phyloP scores from a whole-genome alignment of 495 filamentous ascomycete species.

The Neurospora hispaniola region DNA sequence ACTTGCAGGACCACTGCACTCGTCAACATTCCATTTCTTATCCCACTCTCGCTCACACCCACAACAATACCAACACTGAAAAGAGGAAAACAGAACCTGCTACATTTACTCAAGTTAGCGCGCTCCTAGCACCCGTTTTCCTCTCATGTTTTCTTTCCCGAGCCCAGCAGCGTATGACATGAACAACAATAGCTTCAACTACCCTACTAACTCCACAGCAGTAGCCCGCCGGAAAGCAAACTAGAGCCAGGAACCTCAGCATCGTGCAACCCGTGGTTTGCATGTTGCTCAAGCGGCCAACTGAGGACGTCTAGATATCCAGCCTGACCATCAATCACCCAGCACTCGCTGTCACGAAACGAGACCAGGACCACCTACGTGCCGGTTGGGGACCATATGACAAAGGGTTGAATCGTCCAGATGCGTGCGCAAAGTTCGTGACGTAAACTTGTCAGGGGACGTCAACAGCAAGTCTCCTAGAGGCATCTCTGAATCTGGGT shows the following conservation, averaged over 20 bases:
- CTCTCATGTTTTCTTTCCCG: not conserved
- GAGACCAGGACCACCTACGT: not conserved
- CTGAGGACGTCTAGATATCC: not conserved
- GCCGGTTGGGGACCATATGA: not conserved
- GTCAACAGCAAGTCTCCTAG: not conserved
- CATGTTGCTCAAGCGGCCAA: not conserved
- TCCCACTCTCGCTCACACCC: slow-evolving; percentile 2
- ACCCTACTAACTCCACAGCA: not conserved
- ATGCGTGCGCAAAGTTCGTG: not conserved
- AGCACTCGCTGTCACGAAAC: not conserved
- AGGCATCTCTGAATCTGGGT: not conserved
- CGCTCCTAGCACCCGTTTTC: not conserved
- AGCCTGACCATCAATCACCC: not conserved
- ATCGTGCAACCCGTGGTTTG: not conserved
- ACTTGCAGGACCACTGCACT: not conserved
- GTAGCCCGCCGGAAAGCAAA: not conserved
- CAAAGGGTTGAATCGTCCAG: not conserved
- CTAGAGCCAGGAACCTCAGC: not conserved
- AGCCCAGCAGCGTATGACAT: not conserved
- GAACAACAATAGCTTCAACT: not conserved
- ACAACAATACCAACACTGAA: slow-evolving; percentile 8
- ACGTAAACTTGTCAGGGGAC: not conserved
- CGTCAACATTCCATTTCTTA: not conserved
- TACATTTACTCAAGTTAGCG: not conserved
- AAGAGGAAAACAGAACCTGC: not conserved